Evolutionary conservation across 805 yeast species (phyloP), one percentile per base, ranked within the genome.

Genomic region (Zygosaccharomyces kombuchaensis): DNA sequence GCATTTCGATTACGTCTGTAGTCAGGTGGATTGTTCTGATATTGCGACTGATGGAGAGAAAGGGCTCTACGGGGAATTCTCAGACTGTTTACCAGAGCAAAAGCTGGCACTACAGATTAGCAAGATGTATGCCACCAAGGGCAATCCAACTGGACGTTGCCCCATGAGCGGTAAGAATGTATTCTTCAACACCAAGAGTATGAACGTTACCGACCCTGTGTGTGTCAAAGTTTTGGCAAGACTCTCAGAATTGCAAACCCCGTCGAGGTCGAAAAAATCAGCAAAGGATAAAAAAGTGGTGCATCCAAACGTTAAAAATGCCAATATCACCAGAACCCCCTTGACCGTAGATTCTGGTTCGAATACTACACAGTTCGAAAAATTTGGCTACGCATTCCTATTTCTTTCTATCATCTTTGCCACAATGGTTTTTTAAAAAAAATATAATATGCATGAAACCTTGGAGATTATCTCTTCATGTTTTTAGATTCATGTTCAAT

Each of bases 1-100:
- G 14, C 68, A 81, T 47, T 85, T 75, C 66, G 70, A 75, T n/a
- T 66, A 66, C 45, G 72, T 82, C 4, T 85, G 93, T 65, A 74
- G 75, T 40, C 55, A 68, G 26, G 70, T 75, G 44, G 77, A 76
- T 53, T 85, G 95, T 64, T 60, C 71, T 21, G 84, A 77, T 40
- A 82, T 85, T 44, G 62, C 53, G 25, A 73, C 73, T n/a, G 71
- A 82, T 64, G 89, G 87, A 52, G 57, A 62, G 29, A 58, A 58
- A 6, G 93, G 90, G 44, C 48, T 51, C 0, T 85, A 84, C 60
- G 93, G 93, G 48, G 72, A 75, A 5, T 78, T 72, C 60, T 80
- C 91, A 8, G 84, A 75, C 71, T 86, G 93, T 59, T 69, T 80
- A 9, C 66, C 75, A 36, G 74, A 74, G 57, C 87, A 82, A 45